These are phyloP conservation scores for Marasmius fiardii DNA, from an alignment of 1,284 basidiomycete genomes.

Conservation along the genomic window DNA sequence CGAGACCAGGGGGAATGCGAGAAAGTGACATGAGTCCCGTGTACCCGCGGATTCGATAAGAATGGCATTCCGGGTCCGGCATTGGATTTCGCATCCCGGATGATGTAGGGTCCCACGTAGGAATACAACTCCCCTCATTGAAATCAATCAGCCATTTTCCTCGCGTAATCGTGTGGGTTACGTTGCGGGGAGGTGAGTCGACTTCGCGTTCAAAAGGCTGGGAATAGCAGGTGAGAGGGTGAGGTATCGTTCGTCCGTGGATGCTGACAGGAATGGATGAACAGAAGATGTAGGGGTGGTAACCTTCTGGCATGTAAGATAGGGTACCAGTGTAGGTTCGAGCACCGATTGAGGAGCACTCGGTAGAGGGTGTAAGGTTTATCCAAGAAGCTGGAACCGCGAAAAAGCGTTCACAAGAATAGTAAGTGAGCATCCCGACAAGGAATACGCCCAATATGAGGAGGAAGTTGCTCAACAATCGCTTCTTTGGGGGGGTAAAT, in stretches of 20 bases:
- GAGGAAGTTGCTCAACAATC: too few species aligned
- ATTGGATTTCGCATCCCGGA: neutral
- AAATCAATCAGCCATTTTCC: conserved; percentile 24
- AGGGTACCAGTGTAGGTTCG: neutral
- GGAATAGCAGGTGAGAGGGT: neutral
- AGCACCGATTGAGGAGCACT: neutral
- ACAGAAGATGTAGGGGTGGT: neutral
- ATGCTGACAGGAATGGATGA: neutral
- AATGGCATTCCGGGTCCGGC: neutral
- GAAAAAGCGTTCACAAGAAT: too few species aligned
- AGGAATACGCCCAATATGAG: too few species aligned
- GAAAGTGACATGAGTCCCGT: neutral
- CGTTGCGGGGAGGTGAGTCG: neutral
- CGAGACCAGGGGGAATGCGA: neutral
- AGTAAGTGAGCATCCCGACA: too few species aligned
- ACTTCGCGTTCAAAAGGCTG: conserved; percentile 7
- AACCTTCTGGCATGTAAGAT: neutral
- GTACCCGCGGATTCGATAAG: neutral
- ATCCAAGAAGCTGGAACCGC: neutral
- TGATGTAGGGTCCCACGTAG: neutral
- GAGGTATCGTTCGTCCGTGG: neutral
- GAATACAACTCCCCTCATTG: conserved; percentile 13
- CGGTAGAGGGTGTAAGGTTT: neutral
- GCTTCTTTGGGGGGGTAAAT: too few species aligned
- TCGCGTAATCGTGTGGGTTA: neutral